Percentiles rank a stretch among this genome's conserved stretches.
Evolutionary conservation across 2,329 filamentous ascomycete genomes (phyloP).

Genomic region (Nannizzia gypsea): DNA sequence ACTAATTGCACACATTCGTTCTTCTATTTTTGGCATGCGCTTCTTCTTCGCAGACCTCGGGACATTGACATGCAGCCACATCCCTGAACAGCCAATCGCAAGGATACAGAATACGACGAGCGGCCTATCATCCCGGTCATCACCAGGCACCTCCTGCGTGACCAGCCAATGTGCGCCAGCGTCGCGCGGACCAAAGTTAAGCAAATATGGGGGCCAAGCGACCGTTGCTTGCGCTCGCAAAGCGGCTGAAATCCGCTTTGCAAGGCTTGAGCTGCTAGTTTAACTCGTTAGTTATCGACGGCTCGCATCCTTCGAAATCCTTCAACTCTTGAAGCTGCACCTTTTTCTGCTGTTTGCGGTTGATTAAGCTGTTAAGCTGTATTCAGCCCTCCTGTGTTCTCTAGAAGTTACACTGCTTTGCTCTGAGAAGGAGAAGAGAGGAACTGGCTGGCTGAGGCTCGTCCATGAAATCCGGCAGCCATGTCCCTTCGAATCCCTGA

Average conservation of each 20-base stretch:
- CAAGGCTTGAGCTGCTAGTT: background rate
- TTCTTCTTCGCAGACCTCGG: background rate
- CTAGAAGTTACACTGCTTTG: background rate
- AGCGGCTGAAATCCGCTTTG: constrained; percentile 1
- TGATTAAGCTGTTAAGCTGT: no score
- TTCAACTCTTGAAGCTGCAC: background rate
- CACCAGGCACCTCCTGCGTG: constrained; percentile 2
- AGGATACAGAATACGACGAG: background rate
- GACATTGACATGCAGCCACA: background rate
- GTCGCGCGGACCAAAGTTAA: background rate
- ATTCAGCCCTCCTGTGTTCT: no score
- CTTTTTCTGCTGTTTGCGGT: no score
- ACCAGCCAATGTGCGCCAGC: background rate
- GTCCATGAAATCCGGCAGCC: background rate
- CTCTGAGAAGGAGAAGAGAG: background rate
- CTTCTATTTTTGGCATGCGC: background rate
- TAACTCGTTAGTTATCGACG: background rate
- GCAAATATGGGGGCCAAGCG: constrained; percentile 1
- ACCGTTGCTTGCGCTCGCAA: background rate
- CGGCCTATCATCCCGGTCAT: background rate
- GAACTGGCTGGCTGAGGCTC: no score
- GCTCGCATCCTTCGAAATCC: background rate
- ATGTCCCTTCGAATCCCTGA: constrained; percentile 26
- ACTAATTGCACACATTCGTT: background rate
- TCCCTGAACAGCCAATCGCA: constrained; percentile 2